Conservation (phyloP, 805 yeast species). For the Kurtzmaniella cleridarum region DNA sequence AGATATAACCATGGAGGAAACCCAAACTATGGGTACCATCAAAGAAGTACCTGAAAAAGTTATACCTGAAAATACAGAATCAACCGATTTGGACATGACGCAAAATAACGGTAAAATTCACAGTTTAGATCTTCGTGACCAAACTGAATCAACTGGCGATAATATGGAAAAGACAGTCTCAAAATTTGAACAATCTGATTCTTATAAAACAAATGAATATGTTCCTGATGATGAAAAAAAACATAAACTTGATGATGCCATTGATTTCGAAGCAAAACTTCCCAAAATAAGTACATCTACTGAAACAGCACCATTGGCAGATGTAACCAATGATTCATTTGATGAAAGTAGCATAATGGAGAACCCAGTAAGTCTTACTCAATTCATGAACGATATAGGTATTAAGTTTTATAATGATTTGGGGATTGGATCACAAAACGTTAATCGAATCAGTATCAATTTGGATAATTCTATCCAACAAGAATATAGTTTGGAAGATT, state of each 20-base stretch:
- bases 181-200: no score
- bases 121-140: neutral
- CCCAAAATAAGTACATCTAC: slow-evolving; percentile 7
- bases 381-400: slow-evolving; percentile 35
- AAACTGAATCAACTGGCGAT: neutral
- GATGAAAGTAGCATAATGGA: slow-evolving; percentile 19
- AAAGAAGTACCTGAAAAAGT: neutral
- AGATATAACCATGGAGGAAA: slow-evolving; percentile 2
- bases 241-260: neutral
- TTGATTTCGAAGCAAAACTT: neutral
- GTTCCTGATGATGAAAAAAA: neutral
- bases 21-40: slow-evolving; percentile 1
- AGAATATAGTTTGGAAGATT: slow-evolving; percentile 25
- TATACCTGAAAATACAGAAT: neutral
- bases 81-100: slow-evolving; percentile 8
- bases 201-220: no score
- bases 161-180: no score
- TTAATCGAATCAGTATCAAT: slow-evolving; percentile 19
- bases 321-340: slow-evolving; percentile 7
- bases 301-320: slow-evolving; percentile 24
- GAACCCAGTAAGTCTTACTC: slow-evolving; percentile 28
- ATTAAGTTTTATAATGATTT: slow-evolving; percentile 44
- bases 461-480: slow-evolving; percentile 1
- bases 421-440: slow-evolving; percentile 24
- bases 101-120: slow-evolving; percentile 2